Evolutionary conservation across 2,329 filamentous ascomycete species (phyloP), one percentile per base, ranked within the genome.

Genomic region (Calycina marina): DNA sequence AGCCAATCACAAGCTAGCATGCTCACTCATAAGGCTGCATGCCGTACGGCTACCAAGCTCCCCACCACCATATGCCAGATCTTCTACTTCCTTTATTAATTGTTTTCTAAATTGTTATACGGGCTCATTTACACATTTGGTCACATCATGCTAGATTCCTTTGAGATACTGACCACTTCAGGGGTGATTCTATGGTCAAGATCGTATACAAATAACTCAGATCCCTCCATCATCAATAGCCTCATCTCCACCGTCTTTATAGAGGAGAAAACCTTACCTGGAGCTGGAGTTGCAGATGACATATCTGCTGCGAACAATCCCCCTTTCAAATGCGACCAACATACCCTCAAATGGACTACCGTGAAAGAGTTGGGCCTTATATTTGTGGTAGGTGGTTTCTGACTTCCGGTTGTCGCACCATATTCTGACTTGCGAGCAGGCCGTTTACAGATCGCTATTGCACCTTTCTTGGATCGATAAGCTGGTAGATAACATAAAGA

Each of bases 241-340:
- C 77, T 98, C 56, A 94, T 98, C 58, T 77, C 77, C 55, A 85
- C 96, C 58, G 83, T 94, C 52, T 94, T 98, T 55, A 94, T 98
- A 52, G 90, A 98, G 60, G 88, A 94, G 63, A 86, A 82, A 56
- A 69, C 71, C 38, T 67, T 73, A 36, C 57, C 62, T 12, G 60
- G 59, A 18, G 65, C 65, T 31, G 64, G 68, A 32, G 63, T 70
- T 34, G 64, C 73, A 32, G 71, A 72, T 43, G 69, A 74, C 39
- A 58, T 65, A 30, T 71, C 74, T 5, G 67, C 73, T 10, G 61
- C 70, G 11, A 62, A 59, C 31, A 83, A 83, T 45, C 72, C 81
- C 11, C 67, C 77, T 0, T 98, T 90, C 61, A 83, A 73, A 57
- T 80, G 82, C 50, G 90, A 96, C 47, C 85, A 92, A 45, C 92